Percentiles rank a stretch among this genome's conserved stretches.
phyloP scores from a whole-genome alignment of 495 filamentous ascomycete species.

The Trichoderma asperelloides region DNA sequence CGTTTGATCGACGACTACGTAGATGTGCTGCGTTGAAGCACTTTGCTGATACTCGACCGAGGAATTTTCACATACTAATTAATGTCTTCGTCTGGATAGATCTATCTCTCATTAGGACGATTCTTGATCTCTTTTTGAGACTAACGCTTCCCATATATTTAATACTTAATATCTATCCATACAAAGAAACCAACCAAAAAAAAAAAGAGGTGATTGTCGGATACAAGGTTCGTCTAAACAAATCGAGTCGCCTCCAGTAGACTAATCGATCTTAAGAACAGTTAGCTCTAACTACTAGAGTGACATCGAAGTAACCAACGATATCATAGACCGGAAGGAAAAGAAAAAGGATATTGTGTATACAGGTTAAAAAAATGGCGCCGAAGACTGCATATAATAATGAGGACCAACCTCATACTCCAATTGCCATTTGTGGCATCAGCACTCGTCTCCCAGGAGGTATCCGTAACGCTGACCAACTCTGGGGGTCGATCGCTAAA shows the following conservation, averaged over 20 bases:
- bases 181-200: neutral
- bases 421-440: slow-evolving; percentile 14
- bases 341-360: neutral
- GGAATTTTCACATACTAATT: neutral
- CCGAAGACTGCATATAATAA: neutral
- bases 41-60: neutral
- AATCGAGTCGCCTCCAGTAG: neutral
- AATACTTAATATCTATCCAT: neutral
- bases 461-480: slow-evolving; percentile 5
- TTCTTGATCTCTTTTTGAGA: neutral
- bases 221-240: neutral
- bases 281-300: neutral
- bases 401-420: neutral
- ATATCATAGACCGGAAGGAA: neutral
- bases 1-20: neutral
- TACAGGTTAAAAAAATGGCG: neutral
- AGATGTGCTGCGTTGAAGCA: neutral
- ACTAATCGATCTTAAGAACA: neutral
- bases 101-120: neutral
- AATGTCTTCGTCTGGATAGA: neutral
- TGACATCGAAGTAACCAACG: neutral
- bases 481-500: neutral
- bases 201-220: neutral
- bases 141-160: neutral
- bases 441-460: slow-evolving; percentile 8